Evolutionary conservation across 176 grass and related monocot species (phyloP).

Genomic region (Rhynchospora tenuis): DNA sequence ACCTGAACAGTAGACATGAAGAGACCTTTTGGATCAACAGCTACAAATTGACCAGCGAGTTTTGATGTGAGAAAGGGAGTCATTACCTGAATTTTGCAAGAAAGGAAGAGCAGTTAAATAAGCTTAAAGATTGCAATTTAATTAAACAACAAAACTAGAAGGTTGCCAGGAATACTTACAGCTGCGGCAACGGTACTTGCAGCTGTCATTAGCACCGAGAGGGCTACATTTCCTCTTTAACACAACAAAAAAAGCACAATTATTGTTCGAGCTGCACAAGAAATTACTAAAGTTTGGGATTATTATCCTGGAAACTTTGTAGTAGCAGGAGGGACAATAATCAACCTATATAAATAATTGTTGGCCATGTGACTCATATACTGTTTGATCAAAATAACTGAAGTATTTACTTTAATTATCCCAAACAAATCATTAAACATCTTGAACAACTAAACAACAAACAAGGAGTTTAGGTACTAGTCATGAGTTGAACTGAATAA

Average conservation of each 20-base stretch:
- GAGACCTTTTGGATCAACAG: conserved; percentile 77
- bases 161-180: conserved; percentile 33
- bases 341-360: background rate
- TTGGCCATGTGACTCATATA: background rate
- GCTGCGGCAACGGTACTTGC: conserved; percentile 74
- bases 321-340: too few species aligned
- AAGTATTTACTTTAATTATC: background rate
- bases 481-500: background rate
- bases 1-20: conserved; percentile 91
- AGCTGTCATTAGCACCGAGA: conserved; percentile 93
- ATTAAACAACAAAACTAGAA: background rate
- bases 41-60: conserved; percentile 83
- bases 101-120: background rate
- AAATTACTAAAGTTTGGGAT: background rate
- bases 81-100: conserved; percentile 55
- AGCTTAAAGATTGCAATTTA: background rate
- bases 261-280: background rate
- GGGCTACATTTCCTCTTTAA: conserved; percentile 85
- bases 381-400: background rate
- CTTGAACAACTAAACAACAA: background rate
- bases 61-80: conserved; percentile 87
- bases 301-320: background rate
- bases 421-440: background rate
- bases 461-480: background rate
- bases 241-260: conserved; percentile 14